These are phyloP conservation scores for Favolaschia claudopus DNA, from an alignment of 768 basidiomycete species.

Conservation along the genomic window DNA sequence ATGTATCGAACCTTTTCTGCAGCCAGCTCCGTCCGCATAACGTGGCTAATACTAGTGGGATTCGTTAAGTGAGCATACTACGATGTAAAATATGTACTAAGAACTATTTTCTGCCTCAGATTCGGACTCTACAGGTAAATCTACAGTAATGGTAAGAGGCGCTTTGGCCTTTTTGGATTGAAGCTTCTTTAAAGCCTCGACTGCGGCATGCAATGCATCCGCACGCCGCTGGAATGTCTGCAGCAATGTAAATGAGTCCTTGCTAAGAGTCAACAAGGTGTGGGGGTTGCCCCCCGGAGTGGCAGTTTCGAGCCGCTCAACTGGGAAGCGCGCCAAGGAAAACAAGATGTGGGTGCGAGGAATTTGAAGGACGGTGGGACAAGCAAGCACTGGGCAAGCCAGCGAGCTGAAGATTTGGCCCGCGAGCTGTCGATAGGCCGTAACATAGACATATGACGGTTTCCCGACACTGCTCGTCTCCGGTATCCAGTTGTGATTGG, in stretches of 20 bases:
- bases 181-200: not conserved
- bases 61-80: no score
- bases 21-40: no score
- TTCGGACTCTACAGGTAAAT: no score
- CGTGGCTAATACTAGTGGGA: no score
- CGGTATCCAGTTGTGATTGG: slow-evolving; percentile 25
- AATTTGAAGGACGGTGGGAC: slow-evolving; percentile 24
- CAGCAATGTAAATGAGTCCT: not conserved
- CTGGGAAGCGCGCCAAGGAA: slow-evolving; percentile 3
- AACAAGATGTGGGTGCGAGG: slow-evolving; percentile 28
- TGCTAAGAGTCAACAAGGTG: not conserved
- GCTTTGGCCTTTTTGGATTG: not conserved
- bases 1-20: no score
- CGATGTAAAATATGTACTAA: no score
- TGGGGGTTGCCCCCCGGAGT: not conserved
- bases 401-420: slow-evolving; percentile 14
- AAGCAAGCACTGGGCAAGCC: slow-evolving; percentile 14
- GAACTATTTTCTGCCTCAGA: no score
- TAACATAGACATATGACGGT: slow-evolving; percentile 15
- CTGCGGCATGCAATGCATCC: not conserved
- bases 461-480: slow-evolving; percentile 13
- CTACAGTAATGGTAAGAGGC: no score
- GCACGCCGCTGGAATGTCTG: not conserved
- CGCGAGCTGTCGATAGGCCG: not conserved
- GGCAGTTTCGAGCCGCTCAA: not conserved